Evolutionary conservation across 2,329 filamentous ascomycete species (phyloP), one percentile per base, ranked within the genome.

Genomic region (Trichothecium sympodiale): DNA sequence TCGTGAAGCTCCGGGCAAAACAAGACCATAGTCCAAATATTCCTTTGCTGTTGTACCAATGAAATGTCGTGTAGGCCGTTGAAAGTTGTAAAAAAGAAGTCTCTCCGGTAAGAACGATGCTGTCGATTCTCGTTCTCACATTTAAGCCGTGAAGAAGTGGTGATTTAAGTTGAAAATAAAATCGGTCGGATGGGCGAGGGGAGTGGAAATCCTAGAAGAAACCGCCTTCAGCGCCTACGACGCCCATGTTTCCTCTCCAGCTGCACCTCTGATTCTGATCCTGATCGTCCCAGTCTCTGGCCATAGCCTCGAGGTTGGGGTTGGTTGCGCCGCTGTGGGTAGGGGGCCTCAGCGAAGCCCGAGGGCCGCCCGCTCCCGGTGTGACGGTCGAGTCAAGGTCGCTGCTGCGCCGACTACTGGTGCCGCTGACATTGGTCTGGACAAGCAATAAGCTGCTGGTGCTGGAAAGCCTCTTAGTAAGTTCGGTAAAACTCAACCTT

Each of bases 401-500:
- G 35, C 33, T 35, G 51, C 65, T 69, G 37, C 59, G 57, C 36
- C 62, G 56, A 50, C 62, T 69, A 56, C 67, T 71, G 42, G 56
- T 55, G 39, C 55, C 56, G 47, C 62, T 65, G 40, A 61, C 59
- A 49, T 75, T 75, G 41, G 70, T 70, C 57, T 77, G 71, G 37
- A 75, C 62, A 31, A 77, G 60, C 36, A 79, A 59, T 48, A 76
- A 55, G 51, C 68, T 76, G 49, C 70, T 76, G 35, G 71, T 76
- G 50, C 69, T 76, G 45, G 71, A 77, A 36, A 79, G 52, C 41
- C 71, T 61, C 50, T 71, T 74, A 32, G 71, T 69, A 42, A 77
- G 74, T 36, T 80, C 74, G 45, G 65, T 70, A 44, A 79, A 75
- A 56, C 70, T 76, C 37, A 75, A 62, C 40, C 71, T 64, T 57